Base-by-base conservation (phyloP, 768 basidiomycete species). In the Hericium coralloides region DNA sequence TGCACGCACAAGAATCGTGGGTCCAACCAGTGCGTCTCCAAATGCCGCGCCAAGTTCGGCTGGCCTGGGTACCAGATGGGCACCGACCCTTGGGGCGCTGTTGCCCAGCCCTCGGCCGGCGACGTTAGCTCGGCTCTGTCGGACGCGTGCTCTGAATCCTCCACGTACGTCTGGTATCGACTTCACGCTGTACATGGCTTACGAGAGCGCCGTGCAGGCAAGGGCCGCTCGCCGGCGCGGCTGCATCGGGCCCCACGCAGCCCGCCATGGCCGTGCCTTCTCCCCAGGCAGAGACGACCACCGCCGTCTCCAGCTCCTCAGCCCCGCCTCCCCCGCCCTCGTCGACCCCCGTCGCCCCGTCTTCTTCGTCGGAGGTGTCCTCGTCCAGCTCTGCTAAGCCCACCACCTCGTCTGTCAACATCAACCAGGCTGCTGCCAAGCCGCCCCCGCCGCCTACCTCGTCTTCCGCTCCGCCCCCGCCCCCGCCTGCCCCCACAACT, bases 1-100 rank as follows among this genome's bases (percentile, higher is more conserved):
- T 58, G 51, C 52, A 4, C 36, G 15, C 22, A 52, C 10, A 52
- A 47, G 4, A 38, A n/a, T 38, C 20, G 18, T 14, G 0, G 52
- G 7, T n/a, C 47, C 3, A 20, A 47, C 14, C 14, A 45, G 20
- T 65, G 65, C 54, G 12, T 58, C 39, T 26, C 53, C 4, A 60
- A 47, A 47, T 60, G 59, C 36, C 57, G 64, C 37, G 41, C 41
- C 48, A 59, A 57, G 48, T 14, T 48, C 36, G 67, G 68, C 38
- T 66, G 74, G 72, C 67, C 73, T n/a, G 76, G 76, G 20, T 62
- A 63, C 17, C 66, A 74, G 57, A 78, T 79, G 75, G 77, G 76
- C 57, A 72, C 69, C n/a, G 76, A 82, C 65, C 75, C 71, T 26
- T 84, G 82, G 82, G 82, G 82, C 50, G 62, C 71, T 31, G 79